Conservation (phyloP, 768 basidiomycete species). For the Paxillus involutus region DNA sequence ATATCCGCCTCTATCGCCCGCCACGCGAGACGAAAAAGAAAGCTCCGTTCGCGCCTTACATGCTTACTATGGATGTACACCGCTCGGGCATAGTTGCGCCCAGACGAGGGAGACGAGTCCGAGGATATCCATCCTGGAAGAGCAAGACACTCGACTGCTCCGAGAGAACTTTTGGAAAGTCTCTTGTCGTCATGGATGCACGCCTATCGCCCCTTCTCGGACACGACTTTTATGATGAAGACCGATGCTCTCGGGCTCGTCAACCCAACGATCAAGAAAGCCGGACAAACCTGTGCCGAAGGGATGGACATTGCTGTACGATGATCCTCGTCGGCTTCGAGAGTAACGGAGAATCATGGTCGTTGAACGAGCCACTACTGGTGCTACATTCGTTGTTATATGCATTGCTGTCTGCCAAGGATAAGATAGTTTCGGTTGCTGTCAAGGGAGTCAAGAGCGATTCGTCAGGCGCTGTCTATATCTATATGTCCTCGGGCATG, state of each 20-base stretch:
- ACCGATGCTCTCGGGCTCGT: conserved; percentile 47
- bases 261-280: conserved; percentile 55
- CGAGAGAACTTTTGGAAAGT: conserved; percentile 46
- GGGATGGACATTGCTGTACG: conserved; percentile 54
- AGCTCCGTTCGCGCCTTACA: conserved; percentile 62
- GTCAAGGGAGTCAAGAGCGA: conserved; percentile 33
- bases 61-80: conserved; percentile 66
- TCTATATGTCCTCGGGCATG: too few species aligned
- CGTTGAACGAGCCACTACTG: conserved; percentile 49
- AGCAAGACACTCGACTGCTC: conserved; percentile 25
- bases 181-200: conserved; percentile 56
- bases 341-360: conserved; percentile 40
- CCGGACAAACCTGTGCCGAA: conserved; percentile 50
- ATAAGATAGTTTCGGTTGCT: conserved; percentile 40
- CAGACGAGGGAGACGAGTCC: conserved; percentile 26
- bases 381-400: conserved; percentile 47
- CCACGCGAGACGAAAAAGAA: conserved; percentile 62
- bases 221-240: conserved; percentile 38
- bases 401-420: conserved; percentile 54
- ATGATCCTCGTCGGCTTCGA: conserved; percentile 39
- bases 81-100: conserved; percentile 65
- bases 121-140: conserved; percentile 13
- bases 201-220: conserved; percentile 59
- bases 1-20: conserved; percentile 48
- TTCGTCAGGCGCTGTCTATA: too few species aligned